Conservation (phyloP, 2,329 filamentous ascomycete genomes). For the Clonostachys rhizophaga region DNA sequence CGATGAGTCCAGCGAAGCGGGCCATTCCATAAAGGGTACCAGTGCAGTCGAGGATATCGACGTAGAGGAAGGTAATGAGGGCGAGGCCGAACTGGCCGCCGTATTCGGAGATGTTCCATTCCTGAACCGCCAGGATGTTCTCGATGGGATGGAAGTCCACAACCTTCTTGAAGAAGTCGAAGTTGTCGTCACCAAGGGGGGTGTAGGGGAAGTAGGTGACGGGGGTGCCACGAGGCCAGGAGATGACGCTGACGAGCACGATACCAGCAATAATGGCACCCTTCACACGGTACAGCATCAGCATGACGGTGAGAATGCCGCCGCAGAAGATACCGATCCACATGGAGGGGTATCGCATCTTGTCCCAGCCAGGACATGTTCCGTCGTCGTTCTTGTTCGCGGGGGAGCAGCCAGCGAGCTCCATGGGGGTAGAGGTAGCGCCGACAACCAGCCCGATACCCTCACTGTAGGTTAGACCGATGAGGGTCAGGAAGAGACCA, state of each 20-base stretch:
- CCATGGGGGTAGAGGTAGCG: slow-evolving; percentile 61
- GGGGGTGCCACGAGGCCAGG: slow-evolving; percentile 72
- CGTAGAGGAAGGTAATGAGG: slow-evolving; percentile 84
- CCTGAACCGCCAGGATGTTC: slow-evolving; percentile 63
- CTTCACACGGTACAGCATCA: slow-evolving; percentile 84
- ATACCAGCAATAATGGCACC: slow-evolving; percentile 82
- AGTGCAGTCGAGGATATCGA: slow-evolving; percentile 84
- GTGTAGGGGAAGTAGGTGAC: slow-evolving; percentile 82
- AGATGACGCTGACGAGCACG: slow-evolving; percentile 79
- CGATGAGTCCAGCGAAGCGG: slow-evolving; percentile 73
- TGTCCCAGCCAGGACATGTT: slow-evolving; percentile 55
- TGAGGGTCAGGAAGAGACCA: slow-evolving; percentile 74
- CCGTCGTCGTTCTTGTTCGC: slow-evolving; percentile 38
- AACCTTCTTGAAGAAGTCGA: slow-evolving; percentile 85
- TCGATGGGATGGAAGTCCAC: slow-evolving; percentile 78
- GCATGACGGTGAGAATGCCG: slow-evolving; percentile 71
- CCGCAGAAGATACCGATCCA: slow-evolving; percentile 89
- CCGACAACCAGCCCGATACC: slow-evolving; percentile 78
- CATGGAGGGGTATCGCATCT: slow-evolving; percentile 80
- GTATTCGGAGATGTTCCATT: slow-evolving; percentile 67
- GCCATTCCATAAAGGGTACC: slow-evolving; percentile 90
- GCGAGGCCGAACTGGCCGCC: slow-evolving; percentile 77
- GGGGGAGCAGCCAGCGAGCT: slow-evolving; percentile 66
- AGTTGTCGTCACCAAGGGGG: slow-evolving; percentile 60
- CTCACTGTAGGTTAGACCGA: slow-evolving; percentile 73